Base-by-base conservation (phyloP, 2,329 filamentous ascomycete genomes). In the Phialocephala subalpina region DNA sequence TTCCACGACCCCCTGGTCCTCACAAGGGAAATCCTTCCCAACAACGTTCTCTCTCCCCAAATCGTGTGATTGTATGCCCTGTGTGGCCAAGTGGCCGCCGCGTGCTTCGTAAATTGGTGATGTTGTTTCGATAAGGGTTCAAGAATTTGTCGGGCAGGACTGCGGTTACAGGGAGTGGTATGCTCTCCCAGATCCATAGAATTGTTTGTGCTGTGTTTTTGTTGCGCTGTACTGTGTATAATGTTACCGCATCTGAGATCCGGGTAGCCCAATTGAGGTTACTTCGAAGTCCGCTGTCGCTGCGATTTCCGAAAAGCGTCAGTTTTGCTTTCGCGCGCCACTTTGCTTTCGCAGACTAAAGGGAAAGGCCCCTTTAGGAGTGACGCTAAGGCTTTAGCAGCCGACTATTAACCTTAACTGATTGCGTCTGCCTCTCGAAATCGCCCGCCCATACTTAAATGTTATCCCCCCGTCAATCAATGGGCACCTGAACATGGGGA, bases 201-300 rank as follows among this genome's bases (percentile, higher is more conserved):
- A 25, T 49, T 63, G 53, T 60, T 36, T 60, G 61, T 65, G 27
- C 57, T 65, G 36, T 62, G 42, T 22, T 56, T 38, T 57, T 63
- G 38, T 47, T 67, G 2, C 62, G 47, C 62, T 63, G 45, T 67
- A 62, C 62, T 65, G 57, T 65, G 35, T 33, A 57, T 62, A 40
- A 65, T 38, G 49, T 65, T 58, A 63, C 55, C 35, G n/a, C n/a
- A n/a, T n/a, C n/a, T n/a, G n/a, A n/a, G n/a, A n/a, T n/a, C n/a
- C n/a, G n/a, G n/a, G n/a, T 63, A 25, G 36, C 63, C 52, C 35
- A 64, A 57, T 66, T 53, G 55, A 69, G 57, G 62, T 62, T 61
- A 57, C 57, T 33, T 67, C 64, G 59, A 63, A 45, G 56, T 63
- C n/a, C n/a, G n/a, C n/a, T n/a, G n/a, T n/a, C n/a, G n/a, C n/a